These are phyloP conservation scores for Phoenix dactylifera DNA, from an alignment of 176 grass and related monocot genomes.

Conservation along the genomic window DNA sequence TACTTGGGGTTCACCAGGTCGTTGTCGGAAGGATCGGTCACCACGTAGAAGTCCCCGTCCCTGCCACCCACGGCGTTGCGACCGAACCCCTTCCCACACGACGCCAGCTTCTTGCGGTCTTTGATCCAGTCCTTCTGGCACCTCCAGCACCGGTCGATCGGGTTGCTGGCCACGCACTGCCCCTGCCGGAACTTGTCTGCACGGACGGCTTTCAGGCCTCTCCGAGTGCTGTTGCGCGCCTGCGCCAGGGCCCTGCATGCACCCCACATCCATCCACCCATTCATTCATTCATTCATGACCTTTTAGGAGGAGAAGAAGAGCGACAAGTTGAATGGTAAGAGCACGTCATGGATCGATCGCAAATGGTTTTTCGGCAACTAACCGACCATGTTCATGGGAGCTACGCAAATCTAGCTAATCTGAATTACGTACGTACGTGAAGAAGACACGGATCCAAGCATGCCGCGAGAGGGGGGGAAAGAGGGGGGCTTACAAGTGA, in stretches of 20 bases:
- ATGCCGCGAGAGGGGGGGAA: neutral
- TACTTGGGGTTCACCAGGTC: slow-evolving; percentile 35
- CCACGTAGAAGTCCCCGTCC: slow-evolving; percentile 39
- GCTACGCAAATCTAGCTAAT: neutral
- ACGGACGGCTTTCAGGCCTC: neutral
- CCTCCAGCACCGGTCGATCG: slow-evolving; percentile 81
- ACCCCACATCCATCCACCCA: too few relatives aligned
- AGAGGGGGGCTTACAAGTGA: slow-evolving; percentile 22
- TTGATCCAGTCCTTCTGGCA: slow-evolving; percentile 54
- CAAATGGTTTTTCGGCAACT: neutral
- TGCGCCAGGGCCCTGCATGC: neutral
- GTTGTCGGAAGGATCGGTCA: slow-evolving; percentile 49
- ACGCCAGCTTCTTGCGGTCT: slow-evolving; percentile 44
- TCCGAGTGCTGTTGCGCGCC: slow-evolving; percentile 17
- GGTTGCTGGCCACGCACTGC: slow-evolving; percentile 58
- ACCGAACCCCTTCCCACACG: slow-evolving; percentile 59
- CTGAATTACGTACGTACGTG: too few relatives aligned
- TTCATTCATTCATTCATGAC: too few relatives aligned
- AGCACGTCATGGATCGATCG: too few relatives aligned
- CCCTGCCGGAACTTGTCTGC: neutral
- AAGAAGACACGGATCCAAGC: too few relatives aligned
- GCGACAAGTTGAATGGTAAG: too few relatives aligned
- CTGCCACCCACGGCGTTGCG: slow-evolving; percentile 34
- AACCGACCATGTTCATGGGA: neutral
- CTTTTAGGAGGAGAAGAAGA: too few relatives aligned